phyloP scores from a whole-genome alignment of 345 rosid species.

The Dimocarpus longan region DNA sequence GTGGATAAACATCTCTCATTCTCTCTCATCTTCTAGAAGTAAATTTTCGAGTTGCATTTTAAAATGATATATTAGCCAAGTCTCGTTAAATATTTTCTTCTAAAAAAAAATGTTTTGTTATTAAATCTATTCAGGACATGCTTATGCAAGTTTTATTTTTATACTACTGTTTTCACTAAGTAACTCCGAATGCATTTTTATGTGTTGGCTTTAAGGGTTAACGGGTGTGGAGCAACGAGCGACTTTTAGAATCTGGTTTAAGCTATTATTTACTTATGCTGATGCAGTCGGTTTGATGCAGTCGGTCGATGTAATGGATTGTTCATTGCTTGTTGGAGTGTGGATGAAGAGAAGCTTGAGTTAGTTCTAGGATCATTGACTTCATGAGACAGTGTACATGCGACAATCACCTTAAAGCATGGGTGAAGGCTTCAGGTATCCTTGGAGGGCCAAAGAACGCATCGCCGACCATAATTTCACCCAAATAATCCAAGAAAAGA shows the following conservation, averaged over 20 bases:
- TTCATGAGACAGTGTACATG: conserved; percentile 97
- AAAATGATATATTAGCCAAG: no score
- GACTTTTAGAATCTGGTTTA: not conserved
- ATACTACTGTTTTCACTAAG: no score
- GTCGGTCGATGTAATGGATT: conserved; percentile 96
- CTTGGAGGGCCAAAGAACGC: conserved; percentile 86
- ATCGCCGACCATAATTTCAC: conserved; percentile 91
- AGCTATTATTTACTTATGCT: conserved; percentile 21
- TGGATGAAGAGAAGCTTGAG: conserved; percentile 86
- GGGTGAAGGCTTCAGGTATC: conserved; percentile 90
- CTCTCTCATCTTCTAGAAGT: no score
- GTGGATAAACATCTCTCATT: no score
- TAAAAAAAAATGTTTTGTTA: no score
- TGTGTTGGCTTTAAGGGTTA: not conserved
- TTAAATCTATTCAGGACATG: no score
- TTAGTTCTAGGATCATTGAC: conserved; percentile 87
- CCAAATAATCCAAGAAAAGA: conserved; percentile 91
- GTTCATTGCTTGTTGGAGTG: conserved; percentile 90
- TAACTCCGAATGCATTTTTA: no score
- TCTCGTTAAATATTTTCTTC: no score
- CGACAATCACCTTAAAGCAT: conserved; percentile 97
- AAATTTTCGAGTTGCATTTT: no score
- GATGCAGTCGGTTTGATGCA: no score
- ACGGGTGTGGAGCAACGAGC: not conserved
- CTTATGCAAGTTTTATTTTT: no score